Evolutionary conservation across 805 yeast genomes (phyloP).

Genomic region (Hanseniaspora singularis): DNA sequence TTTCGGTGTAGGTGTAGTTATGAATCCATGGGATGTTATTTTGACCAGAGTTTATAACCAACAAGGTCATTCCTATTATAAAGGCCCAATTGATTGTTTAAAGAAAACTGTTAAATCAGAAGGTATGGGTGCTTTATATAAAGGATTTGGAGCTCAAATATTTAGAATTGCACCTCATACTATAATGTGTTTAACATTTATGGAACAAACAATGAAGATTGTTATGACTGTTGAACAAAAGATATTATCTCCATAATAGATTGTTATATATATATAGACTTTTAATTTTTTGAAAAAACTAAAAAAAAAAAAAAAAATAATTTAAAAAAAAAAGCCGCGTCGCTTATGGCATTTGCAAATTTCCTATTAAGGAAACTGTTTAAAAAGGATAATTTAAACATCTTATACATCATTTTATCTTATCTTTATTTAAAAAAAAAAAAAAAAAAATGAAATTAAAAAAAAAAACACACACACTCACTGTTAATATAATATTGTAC

Average conservation of each 20-base stretch:
- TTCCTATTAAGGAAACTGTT: too few species aligned
- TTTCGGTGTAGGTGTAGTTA: conserved; percentile 80
- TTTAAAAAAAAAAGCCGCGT: too few species aligned
- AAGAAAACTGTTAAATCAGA: conserved; percentile 69
- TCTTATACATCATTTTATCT: too few species aligned
- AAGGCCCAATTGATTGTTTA: conserved; percentile 81
- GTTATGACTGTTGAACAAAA: conserved; percentile 30
- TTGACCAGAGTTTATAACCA: conserved; percentile 93
- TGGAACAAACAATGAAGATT: conserved; percentile 85
- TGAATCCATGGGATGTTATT: conserved; percentile 97
- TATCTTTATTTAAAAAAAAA: too few species aligned
- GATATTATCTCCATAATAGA: conserved; percentile 18
- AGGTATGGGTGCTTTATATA: conserved; percentile 80
- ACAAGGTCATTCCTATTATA: conserved; percentile 63
- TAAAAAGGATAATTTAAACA: too few species aligned
- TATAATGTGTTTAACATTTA: conserved; percentile 73
- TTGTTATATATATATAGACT: background rate
- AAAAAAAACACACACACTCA: too few species aligned
- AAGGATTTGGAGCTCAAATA: conserved; percentile 89
- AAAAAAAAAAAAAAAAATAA: background rate
- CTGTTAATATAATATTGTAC: too few species aligned
- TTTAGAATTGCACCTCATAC: conserved; percentile 93
- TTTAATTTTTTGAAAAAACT: background rate
- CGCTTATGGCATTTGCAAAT: too few species aligned
- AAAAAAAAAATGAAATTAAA: too few species aligned